These are phyloP conservation scores for Inga laurina DNA, from an alignment of 306 rosid genomes.

Conservation along the genomic window DNA sequence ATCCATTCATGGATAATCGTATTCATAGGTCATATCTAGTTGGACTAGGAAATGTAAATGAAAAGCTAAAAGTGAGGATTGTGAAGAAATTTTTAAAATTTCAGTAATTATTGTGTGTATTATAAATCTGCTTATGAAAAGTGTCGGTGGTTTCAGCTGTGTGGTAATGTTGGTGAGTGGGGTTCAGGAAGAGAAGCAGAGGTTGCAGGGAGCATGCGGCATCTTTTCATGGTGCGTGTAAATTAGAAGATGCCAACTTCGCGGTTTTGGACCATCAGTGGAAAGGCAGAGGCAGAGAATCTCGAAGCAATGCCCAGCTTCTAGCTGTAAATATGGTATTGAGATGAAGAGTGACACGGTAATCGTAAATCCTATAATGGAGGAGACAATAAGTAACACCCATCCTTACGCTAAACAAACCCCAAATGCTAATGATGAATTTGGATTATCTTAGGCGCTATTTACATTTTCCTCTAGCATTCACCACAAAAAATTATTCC, in stretches of 20 bases:
- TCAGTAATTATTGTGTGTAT: too few species aligned
- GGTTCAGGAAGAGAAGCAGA: too few species aligned
- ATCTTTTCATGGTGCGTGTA: too few species aligned
- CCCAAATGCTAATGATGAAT: background rate
- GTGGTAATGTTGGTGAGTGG: background rate
- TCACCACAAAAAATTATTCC: too few species aligned
- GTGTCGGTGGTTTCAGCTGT: background rate
- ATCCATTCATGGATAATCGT: background rate
- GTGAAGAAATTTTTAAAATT: background rate
- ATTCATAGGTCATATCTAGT: background rate
- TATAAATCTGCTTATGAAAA: background rate
- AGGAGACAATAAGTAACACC: background rate
- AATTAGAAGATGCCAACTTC: too few species aligned
- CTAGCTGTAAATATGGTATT: conserved; percentile 7
- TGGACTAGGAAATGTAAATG: background rate
- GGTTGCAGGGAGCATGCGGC: too few species aligned
- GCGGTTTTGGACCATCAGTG: background rate
- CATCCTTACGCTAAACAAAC: background rate
- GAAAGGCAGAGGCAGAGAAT: conserved; percentile 25
- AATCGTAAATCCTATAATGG: background rate
- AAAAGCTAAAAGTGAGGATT: background rate
- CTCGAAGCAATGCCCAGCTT: conserved; percentile 20
- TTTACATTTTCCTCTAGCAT: too few species aligned
- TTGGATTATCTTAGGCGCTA: background rate
- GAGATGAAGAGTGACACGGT: background rate